Base-by-base conservation (phyloP, 176 grass and related monocot genomes). In the Panicum miliaceum region DNA sequence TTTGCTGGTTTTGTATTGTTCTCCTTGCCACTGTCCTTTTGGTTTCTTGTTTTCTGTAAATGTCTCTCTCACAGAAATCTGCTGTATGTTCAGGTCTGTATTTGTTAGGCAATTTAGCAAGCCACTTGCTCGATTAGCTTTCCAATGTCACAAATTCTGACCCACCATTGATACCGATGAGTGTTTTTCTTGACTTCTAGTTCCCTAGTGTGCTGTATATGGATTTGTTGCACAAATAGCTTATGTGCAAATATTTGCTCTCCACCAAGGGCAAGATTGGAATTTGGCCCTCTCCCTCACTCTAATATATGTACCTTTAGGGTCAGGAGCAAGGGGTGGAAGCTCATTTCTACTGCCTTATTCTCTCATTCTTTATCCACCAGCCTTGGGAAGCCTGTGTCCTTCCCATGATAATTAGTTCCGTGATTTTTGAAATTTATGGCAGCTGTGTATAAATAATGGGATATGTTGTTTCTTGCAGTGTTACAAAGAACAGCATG, bases 401-500 rank as follows among this genome's bases (percentile, higher is more conserved):
- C 72, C 16, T 67, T 19, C 10, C 43, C 34, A 38, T 77, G 60
- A 66, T 13, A 69, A 48, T 61, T 71, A 35, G 3, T 78, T 70
- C 22, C 13, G 45, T 79, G 67, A 46, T 79, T 64, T 70, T 78
- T 10, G 63, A 64, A 72, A 79, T 46, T 71, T 8, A 14, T 35
- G 37, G 12, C 34, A 26, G 22, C 8, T 52, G 10, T 47, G 37
- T 73, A 43, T 27, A 34, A 71, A 25, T 86, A 71, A 85, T 59
- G 46, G 54, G 6, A 78, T 83, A n/a, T 45, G 61, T 48, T 89
- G 29, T 90, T 80, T 48, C 42, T 76, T 92, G 92, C 91, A 98
- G 96, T 71, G 89, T 98, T 79, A 81, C 93, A 47, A 98, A 95
- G 83, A 98, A 93, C 57, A 91, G 79, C 42, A 98, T 93, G 92